Percentiles rank a stretch among this genome's conserved stretches.
Evolutionary conservation across 1,284 basidiomycete species (phyloP).

Genomic region (Neonothopanus nambi): DNA sequence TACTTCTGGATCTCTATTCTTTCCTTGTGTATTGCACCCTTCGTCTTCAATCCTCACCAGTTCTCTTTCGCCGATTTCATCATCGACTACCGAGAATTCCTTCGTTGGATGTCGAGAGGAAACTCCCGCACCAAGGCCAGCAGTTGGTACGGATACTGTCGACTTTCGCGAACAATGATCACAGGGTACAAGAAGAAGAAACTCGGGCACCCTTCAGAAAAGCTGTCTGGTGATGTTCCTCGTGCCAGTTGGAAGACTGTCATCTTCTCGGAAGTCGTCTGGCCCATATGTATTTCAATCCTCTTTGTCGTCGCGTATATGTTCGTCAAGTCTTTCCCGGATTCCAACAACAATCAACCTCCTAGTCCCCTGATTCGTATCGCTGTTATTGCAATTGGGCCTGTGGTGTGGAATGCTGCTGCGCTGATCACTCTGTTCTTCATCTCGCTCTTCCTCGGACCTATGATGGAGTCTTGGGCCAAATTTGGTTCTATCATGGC

Average conservation of each 20-base stretch:
- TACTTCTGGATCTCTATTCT: conserved; percentile 97
- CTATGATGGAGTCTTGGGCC: conserved; percentile 83
- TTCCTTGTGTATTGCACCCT: conserved; percentile 91
- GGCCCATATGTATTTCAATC: conserved; percentile 75
- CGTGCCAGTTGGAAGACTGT: conserved; percentile 88
- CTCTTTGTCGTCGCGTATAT: conserved; percentile 89
- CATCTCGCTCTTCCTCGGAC: conserved; percentile 88
- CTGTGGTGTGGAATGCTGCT: conserved; percentile 94
- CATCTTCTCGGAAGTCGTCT: conserved; percentile 83
- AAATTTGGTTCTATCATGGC: conserved; percentile 92
- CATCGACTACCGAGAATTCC: conserved; percentile 96
- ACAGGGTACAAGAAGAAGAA: conserved; percentile 99
- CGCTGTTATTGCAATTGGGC: conserved; percentile 87
- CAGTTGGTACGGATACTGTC: conserved; percentile 98
- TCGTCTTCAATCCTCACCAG: conserved; percentile 97
- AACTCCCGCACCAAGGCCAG: conserved; percentile 94
- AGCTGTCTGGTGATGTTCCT: conserved; percentile 89
- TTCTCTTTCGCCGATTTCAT: conserved; percentile 95
- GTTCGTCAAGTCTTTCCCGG: conserved; percentile 87
- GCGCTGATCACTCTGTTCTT: conserved; percentile 88
- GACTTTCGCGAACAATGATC: conserved; percentile 92
- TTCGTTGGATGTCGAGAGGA: conserved; percentile 97
- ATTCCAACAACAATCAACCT: conserved; percentile 53
- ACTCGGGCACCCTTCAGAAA: conserved; percentile 93
- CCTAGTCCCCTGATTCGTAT: conserved; percentile 90